These are phyloP conservation scores for Zygnema cylindricum DNA, from an alignment of 139 green algal species.

Conservation along the genomic window DNA sequence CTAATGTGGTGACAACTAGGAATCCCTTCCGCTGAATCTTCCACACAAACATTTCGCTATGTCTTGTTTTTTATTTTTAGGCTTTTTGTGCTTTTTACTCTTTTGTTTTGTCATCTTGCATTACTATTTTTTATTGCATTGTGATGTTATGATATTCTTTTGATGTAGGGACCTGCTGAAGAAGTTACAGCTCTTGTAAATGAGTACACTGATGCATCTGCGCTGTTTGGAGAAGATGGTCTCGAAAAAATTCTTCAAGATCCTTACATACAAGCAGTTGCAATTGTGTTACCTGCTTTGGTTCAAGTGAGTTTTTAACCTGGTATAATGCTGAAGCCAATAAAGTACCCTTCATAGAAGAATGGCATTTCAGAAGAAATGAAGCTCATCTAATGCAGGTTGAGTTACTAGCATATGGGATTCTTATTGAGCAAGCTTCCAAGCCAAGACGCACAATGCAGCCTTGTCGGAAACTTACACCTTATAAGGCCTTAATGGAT, in stretches of 20 bases:
- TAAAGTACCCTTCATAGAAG: too few relatives aligned
- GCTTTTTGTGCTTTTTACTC: neutral
- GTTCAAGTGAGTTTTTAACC: constrained; percentile 8
- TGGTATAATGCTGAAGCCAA: too few relatives aligned
- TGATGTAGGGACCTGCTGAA: neutral
- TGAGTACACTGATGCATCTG: neutral
- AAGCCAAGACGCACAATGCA: too few relatives aligned
- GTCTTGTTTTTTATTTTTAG: neutral
- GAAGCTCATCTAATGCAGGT: too few relatives aligned
- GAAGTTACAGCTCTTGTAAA: constrained; percentile 22
- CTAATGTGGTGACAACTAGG: too few relatives aligned
- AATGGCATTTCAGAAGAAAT: too few relatives aligned
- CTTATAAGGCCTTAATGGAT: too few relatives aligned
- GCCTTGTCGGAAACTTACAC: too few relatives aligned
- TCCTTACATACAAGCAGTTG: neutral
- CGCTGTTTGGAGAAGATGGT: constrained; percentile 11
- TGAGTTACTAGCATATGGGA: too few relatives aligned
- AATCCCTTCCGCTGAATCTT: too few relatives aligned
- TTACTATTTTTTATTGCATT: neutral
- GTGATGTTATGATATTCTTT: neutral
- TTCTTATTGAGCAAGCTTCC: too few relatives aligned
- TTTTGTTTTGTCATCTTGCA: too few relatives aligned
- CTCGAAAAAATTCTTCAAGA: constrained; percentile 1
- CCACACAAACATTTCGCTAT: neutral
- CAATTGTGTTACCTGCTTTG: neutral